Evolutionary conservation across 2,329 filamentous ascomycete genomes (phyloP), one percentile per base, ranked within the genome.

Genomic region (Zalaria sp.): DNA sequence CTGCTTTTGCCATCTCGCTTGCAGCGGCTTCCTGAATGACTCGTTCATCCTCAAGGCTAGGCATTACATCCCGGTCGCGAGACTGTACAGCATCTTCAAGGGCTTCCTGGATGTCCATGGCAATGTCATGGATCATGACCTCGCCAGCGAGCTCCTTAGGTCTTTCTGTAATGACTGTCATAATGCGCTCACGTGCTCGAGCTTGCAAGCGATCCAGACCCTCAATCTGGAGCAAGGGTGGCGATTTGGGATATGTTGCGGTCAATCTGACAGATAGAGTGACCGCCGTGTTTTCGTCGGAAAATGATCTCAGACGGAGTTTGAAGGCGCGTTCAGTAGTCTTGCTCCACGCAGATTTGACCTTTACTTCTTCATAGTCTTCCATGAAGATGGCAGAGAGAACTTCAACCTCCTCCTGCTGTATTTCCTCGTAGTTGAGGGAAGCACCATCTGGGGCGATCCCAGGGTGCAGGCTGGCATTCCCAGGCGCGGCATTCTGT

Each of bases 301-400:
- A 79, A 3, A 77, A 77, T 6, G 85, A 74, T 53, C 77, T 85
- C 48, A 96, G 71, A 40, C 73, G 76, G 40, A 96, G 78, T 50
- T 84, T 84, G 58, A 96, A 93, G 0, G 77, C 73, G 10, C 85
- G 81, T 55, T 93, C 71, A 32, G 71, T 83, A 3, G 81, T 78
- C 75, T 85, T 83, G 70, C 93, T 87, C 89, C 89, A 96, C 34
- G 87, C 88, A 51, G 76, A 72, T 45, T 74, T 74, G 39, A 75
- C 73, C 54, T 81, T 75, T 53, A 86, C 75, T 57, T 81, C 77
- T 51, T 81, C 71, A 56, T 86, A 95, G 56, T 95, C 88, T 45
- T 93, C 85, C 50, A 80, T 81, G 57, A 91, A 96, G 39, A 96
- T 93, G 35, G 89, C 83, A 53, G 82, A 73, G 45, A 96, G 70